Conservation (phyloP, 768 basidiomycete species). For the Gloeophyllum trabeum region DNA sequence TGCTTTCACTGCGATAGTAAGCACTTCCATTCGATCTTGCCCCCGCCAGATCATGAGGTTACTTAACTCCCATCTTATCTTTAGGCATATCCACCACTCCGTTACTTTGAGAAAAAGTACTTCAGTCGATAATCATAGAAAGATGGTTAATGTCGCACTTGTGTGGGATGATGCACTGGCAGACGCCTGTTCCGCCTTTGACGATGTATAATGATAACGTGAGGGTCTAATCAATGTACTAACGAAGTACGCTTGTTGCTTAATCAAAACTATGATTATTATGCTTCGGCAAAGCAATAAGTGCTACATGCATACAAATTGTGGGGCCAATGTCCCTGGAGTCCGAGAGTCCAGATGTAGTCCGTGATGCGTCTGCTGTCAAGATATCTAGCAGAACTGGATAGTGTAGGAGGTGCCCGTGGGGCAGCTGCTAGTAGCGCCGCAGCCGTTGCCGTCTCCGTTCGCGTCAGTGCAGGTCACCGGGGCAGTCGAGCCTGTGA, state of each 20-base stretch:
- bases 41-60: background rate
- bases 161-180: too few relatives aligned
- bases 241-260: too few relatives aligned
- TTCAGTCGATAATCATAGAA: background rate
- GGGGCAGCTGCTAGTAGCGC: background rate
- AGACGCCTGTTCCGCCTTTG: too few relatives aligned
- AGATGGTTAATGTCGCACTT: too few relatives aligned
- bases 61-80: background rate
- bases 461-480: background rate
- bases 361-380: background rate
- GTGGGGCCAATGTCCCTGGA: too few relatives aligned
- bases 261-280: too few relatives aligned
- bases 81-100: background rate
- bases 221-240: too few relatives aligned
- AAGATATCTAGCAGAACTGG: background rate
- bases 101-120: background rate
- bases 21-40: background rate
- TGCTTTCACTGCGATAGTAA: conserved; percentile 11
- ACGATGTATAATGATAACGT: too few relatives aligned
- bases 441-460: background rate
- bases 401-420: background rate
- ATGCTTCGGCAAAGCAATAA: too few relatives aligned
- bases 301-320: too few relatives aligned
- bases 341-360: background rate
- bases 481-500: background rate